These are phyloP conservation scores for Lablab purpureus DNA, from an alignment of 306 rosid species.

Conservation along the genomic window DNA sequence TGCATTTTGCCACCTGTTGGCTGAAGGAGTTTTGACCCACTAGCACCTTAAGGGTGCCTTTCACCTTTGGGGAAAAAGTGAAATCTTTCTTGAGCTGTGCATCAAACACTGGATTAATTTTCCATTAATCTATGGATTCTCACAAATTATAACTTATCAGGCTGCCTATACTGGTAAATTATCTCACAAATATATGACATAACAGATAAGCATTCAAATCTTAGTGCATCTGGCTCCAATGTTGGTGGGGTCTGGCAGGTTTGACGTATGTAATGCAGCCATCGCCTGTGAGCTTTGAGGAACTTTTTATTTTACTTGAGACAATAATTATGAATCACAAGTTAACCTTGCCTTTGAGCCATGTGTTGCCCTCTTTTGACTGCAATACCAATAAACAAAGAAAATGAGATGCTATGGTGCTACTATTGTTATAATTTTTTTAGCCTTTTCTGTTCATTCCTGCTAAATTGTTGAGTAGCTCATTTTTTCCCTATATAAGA, in stretches of 20 bases:
- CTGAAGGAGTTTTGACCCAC: background rate
- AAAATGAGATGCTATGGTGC: background rate
- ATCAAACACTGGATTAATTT: background rate
- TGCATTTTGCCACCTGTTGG: background rate
- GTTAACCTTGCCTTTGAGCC: background rate
- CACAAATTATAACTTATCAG: background rate
- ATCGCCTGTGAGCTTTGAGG: background rate
- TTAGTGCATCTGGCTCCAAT: background rate
- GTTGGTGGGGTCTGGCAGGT: background rate
- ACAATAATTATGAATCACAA: background rate
- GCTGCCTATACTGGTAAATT: background rate
- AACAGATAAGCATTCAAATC: background rate
- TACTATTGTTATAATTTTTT: background rate
- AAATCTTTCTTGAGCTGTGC: background rate
- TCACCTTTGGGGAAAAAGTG: background rate
- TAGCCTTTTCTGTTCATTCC: background rate
- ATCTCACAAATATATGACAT: background rate
- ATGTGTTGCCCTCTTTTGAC: background rate
- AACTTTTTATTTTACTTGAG: background rate
- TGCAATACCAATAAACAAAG: background rate
- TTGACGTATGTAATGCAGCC: background rate
- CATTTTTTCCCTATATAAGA: background rate
- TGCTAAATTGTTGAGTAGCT: background rate
- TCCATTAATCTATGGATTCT: background rate
- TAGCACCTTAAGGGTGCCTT: slow-evolving; percentile 6